Evolutionary conservation across 345 rosid genomes (phyloP).

Genomic region (Laguncularia racemosa): DNA sequence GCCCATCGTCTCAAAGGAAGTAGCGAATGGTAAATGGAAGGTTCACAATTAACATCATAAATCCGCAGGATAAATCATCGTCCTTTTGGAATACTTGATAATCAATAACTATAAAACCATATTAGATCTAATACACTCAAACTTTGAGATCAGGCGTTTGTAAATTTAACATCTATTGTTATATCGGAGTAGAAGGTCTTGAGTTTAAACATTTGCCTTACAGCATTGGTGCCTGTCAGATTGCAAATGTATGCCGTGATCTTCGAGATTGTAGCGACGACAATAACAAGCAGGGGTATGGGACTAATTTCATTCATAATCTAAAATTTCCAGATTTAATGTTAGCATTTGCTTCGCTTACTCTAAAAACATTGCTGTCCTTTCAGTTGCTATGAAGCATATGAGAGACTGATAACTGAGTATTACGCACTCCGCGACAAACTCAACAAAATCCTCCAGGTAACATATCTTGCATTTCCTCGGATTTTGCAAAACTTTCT

Average conservation of each 20-base stretch:
- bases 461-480: not conserved
- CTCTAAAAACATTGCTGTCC: not conserved
- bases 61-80: not conserved
- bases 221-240: slow-evolving; percentile 21
- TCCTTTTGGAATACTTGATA: too few relatives aligned
- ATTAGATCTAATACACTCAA: too few relatives aligned
- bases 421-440: slow-evolving; percentile 13
- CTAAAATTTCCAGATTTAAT: not conserved
- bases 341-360: not conserved
- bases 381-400: slow-evolving; percentile 18
- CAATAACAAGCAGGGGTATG: slow-evolving; percentile 11
- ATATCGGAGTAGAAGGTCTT: too few relatives aligned
- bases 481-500: too few relatives aligned
- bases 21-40: slow-evolving; percentile 5
- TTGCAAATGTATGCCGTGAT: slow-evolving; percentile 13
- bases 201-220: not conserved
- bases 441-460: slow-evolving; percentile 14
- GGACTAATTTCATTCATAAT: too few relatives aligned
- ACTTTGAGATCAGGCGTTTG: too few relatives aligned
- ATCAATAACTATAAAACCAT: too few relatives aligned
- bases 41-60: not conserved
- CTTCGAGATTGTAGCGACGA: slow-evolving; percentile 13
- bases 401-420: slow-evolving; percentile 10
- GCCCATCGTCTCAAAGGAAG: slow-evolving; percentile 16
- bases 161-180: too few relatives aligned